A percentile compares a stretch with the other conserved stretches of the same genome.
Evolutionary conservation across 2,329 filamentous ascomycete species (phyloP).

Genomic region (Raffaelea ambrosiae): DNA sequence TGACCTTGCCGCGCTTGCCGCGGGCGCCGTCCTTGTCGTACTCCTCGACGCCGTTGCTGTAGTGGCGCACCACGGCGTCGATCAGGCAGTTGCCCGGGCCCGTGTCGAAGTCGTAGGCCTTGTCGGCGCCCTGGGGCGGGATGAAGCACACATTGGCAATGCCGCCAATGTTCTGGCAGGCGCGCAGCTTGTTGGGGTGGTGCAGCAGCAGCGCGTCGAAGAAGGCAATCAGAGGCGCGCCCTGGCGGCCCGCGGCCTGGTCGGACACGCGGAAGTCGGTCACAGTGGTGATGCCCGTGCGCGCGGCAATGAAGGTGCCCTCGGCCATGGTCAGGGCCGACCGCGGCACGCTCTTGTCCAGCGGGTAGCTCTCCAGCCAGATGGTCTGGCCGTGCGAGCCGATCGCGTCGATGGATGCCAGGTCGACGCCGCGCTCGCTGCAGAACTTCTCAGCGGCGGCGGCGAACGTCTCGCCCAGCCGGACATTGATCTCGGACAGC

Average conservation of each 20-base stretch:
- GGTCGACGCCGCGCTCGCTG: conserved; percentile 29
- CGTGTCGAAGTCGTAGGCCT: conserved; percentile 43
- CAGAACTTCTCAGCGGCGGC: conserved; percentile 41
- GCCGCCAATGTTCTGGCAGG: conserved; percentile 53
- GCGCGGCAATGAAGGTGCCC: conserved; percentile 42
- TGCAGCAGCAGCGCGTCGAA: conserved; percentile 48
- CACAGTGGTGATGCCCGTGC: conserved; percentile 49
- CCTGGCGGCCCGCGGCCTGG: conserved; percentile 45
- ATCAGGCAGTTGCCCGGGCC: conserved; percentile 50
- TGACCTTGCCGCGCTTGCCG: conserved; percentile 37
- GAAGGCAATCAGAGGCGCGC: conserved; percentile 47
- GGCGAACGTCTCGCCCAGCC: conserved; percentile 49
- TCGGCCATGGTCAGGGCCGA: conserved; percentile 49
- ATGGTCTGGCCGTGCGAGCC: conserved; percentile 53
- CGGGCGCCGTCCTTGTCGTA: conserved; percentile 44
- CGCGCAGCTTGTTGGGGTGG: conserved; percentile 46
- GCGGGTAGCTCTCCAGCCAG: conserved; percentile 46
- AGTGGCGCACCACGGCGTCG: conserved; percentile 46
- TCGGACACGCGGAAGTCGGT: conserved; percentile 51
- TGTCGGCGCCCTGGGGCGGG: conserved; percentile 32
- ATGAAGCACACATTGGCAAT: conserved; percentile 55
- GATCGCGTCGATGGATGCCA: conserved; percentile 41
- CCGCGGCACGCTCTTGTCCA: conserved; percentile 32
- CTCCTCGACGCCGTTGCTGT: conserved; percentile 38
- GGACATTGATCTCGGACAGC: conserved; percentile 47